Conservation (phyloP, 1,284 basidiomycete genomes). For the Cryptococcus wingfieldii region DNA sequence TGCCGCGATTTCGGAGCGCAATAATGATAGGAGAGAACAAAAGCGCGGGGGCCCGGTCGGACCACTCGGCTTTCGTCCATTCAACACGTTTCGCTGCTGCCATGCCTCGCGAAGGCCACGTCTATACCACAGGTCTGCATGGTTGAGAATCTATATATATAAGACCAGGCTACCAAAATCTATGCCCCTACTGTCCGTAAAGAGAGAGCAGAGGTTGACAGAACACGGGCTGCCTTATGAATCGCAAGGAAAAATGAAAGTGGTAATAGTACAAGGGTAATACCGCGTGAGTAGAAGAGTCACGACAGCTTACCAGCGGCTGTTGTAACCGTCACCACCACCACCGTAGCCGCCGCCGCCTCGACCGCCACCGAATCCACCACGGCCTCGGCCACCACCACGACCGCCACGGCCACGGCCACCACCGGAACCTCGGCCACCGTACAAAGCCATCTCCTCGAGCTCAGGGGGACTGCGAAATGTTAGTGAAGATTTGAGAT, state of each 20-base stretch:
- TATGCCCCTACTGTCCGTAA: neutral
- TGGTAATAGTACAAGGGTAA: too few species aligned
- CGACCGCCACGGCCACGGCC: constrained; percentile 57
- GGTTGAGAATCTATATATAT: neutral
- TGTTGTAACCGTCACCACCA: constrained; percentile 17
- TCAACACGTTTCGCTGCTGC: neutral
- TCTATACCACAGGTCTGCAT: too few species aligned
- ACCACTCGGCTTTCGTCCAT: too few species aligned
- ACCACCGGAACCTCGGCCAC: constrained; percentile 56
- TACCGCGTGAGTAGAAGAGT: too few species aligned
- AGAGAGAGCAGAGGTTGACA: neutral
- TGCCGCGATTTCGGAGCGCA: neutral
- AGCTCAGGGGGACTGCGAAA: constrained; percentile 65
- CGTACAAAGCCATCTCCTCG: constrained; percentile 86
- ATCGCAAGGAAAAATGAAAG: too few species aligned
- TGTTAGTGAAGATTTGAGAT: neutral
- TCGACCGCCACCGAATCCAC: constrained; percentile 35
- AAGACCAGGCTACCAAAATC: neutral
- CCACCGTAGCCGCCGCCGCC: constrained; percentile 32
- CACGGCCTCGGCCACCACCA: constrained; percentile 35
- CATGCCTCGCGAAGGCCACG: neutral
- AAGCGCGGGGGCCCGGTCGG: neutral
- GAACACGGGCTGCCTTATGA: neutral
- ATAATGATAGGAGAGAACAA: neutral
- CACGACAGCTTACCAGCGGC: constrained; percentile 8